Conservation (phyloP, 345 rosid species). For the Schrenkiella parvula region DNA sequence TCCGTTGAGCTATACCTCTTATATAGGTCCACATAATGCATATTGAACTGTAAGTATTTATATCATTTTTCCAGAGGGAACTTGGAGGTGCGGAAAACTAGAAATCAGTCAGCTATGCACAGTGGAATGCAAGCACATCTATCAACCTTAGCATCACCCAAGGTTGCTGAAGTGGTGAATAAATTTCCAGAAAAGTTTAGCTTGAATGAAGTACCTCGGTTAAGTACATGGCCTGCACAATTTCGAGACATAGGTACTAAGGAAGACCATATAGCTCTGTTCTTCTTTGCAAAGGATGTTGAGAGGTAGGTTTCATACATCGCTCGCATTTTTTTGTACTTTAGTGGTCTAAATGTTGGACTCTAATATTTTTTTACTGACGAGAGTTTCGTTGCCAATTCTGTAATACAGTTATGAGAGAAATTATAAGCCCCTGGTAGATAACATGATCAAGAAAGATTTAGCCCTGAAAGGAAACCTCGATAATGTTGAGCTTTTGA, state of each 20-base stretch:
- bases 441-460: constrained; percentile 74
- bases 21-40: background rate
- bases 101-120: constrained; percentile 41
- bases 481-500: constrained; percentile 70
- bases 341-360: background rate
- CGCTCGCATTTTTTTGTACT: background rate
- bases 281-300: constrained; percentile 87
- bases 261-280: constrained; percentile 90
- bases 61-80: constrained; percentile 57
- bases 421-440: constrained; percentile 72
- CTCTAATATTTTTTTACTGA: background rate
- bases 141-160: constrained; percentile 68
- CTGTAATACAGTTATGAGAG: constrained; percentile 64
- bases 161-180: constrained; percentile 59
- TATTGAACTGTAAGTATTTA: background rate
- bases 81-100: constrained; percentile 59
- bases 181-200: constrained; percentile 52
- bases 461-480: constrained; percentile 78
- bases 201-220: constrained; percentile 78
- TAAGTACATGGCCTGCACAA: constrained; percentile 79
- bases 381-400: constrained; percentile 10
- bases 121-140: constrained; percentile 87
- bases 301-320: constrained; percentile 52
- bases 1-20: background rate
- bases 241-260: constrained; percentile 63